Evolutionary conservation across 2,329 filamentous ascomycete genomes (phyloP).

Genomic region (Venturia nashicola): DNA sequence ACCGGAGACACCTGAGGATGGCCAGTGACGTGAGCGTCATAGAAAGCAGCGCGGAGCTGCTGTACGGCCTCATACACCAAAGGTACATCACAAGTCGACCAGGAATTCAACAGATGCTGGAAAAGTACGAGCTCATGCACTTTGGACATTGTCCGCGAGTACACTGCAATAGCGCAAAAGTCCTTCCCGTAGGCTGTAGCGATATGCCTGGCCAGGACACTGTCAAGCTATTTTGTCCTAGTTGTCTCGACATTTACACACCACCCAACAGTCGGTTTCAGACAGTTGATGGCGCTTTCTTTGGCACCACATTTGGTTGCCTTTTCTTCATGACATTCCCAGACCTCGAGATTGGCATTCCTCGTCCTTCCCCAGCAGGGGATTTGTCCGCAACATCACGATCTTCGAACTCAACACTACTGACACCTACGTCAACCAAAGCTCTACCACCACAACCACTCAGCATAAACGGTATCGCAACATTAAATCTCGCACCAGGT

Average conservation of each 20-base stretch:
- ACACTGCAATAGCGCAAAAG: constrained; percentile 79
- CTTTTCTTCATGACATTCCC: constrained; percentile 98
- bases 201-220: constrained; percentile 95
- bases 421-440: constrained; percentile 16
- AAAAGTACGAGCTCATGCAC: constrained; percentile 95
- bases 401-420: constrained; percentile 20
- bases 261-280: constrained; percentile 96
- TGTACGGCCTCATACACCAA: constrained; percentile 97
- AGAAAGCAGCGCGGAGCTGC: constrained; percentile 92
- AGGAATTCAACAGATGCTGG: constrained; percentile 97
- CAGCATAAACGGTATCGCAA: constrained; percentile 72
- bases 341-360: constrained; percentile 64
- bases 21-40: constrained; percentile 90
- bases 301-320: constrained; percentile 91
- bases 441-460: constrained; percentile 33
- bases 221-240: constrained; percentile 95
- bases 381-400: constrained; percentile 19
- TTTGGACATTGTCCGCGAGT: constrained; percentile 94
- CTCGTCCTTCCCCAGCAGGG: constrained; percentile 19
- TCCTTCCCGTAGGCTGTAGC: constrained; percentile 83
- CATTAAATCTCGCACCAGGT: constrained; percentile 77
- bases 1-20: constrained; percentile 69
- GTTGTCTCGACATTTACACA: constrained; percentile 92
- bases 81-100: constrained; percentile 94
- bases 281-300: constrained; percentile 94